Conservation (phyloP, 129 eudicot genomes). For the Artemisia annua region DNA sequence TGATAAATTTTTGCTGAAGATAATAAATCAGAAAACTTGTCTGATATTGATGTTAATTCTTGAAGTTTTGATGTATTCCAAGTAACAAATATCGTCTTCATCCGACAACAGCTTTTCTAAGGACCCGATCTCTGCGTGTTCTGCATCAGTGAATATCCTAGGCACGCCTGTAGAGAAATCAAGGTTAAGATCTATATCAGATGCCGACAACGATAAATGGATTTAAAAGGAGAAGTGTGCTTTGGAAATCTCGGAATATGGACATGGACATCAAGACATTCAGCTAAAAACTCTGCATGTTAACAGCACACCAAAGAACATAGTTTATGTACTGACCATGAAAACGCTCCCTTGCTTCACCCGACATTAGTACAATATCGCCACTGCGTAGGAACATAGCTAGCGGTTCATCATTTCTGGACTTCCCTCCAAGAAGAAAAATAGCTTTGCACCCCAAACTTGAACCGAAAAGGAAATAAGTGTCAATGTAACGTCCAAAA, state of each 20-base stretch:
- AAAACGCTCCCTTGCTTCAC: conserved; percentile 95
- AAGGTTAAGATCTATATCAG: not conserved
- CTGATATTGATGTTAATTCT: conserved; percentile 95
- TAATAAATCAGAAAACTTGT: conserved; percentile 61
- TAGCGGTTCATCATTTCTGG: conserved; percentile 76
- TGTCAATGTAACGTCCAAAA: conserved; percentile 22
- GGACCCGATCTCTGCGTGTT: conserved; percentile 63
- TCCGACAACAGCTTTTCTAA: conserved; percentile 51
- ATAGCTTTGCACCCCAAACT: conserved; percentile 98
- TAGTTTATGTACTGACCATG: conserved; percentile 57
- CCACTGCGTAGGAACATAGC: conserved; percentile 98
- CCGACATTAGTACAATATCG: conserved; percentile 84
- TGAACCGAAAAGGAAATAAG: not conserved
- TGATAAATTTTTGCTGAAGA: not conserved
- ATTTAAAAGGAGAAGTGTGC: not conserved
- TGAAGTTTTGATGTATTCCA: conserved; percentile 82
- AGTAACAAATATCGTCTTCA: conserved; percentile 50
- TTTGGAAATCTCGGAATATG: not conserved
- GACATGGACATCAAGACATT: too few relatives aligned
- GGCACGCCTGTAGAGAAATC: conserved; percentile 65
- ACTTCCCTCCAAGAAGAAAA: conserved; percentile 95
- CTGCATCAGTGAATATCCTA: conserved; percentile 71
- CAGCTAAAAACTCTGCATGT: not conserved
- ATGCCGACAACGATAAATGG: not conserved
- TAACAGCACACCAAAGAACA: not conserved